Conservation (phyloP, 225 moss, liverwort and hornwort species). For the Lunularia cruciata region DNA sequence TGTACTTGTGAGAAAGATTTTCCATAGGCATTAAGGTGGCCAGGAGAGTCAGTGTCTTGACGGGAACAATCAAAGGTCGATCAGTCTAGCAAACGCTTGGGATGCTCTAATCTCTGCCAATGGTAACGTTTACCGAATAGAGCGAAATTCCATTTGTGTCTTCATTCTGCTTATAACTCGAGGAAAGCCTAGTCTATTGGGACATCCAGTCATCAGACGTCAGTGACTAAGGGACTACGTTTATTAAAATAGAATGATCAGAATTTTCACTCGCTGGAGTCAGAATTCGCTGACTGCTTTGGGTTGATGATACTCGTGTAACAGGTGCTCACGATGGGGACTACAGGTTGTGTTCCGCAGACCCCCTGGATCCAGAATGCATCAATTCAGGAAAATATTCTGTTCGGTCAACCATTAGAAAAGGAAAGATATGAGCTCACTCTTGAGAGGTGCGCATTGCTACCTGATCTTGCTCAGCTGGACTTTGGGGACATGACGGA, state of each 20-base stretch:
- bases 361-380: constrained; percentile 80
- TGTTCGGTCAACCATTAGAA: constrained; percentile 64
- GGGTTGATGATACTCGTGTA: no score
- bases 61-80: no score
- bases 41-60: no score
- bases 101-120: no score
- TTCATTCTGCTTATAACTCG: no score
- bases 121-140: no score
- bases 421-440: constrained; percentile 49
- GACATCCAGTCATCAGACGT: no score
- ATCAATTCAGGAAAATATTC: constrained; percentile 73
- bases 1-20: no score
- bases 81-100: no score
- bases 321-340: constrained; percentile 66
- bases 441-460: constrained; percentile 51
- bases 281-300: neutral
- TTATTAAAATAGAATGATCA: neutral
- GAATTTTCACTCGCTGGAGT: neutral
- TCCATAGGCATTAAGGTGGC: no score
- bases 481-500: constrained; percentile 72
- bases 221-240: neutral
- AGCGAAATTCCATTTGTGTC: no score
- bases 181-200: no score
- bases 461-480: constrained; percentile 59
- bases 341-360: constrained; percentile 72